A percentile compares a stretch with the other conserved stretches of the same genome.
phyloP scores from a whole-genome alignment of 352 stramenopile species.

The Lagenidium giganteum region DNA sequence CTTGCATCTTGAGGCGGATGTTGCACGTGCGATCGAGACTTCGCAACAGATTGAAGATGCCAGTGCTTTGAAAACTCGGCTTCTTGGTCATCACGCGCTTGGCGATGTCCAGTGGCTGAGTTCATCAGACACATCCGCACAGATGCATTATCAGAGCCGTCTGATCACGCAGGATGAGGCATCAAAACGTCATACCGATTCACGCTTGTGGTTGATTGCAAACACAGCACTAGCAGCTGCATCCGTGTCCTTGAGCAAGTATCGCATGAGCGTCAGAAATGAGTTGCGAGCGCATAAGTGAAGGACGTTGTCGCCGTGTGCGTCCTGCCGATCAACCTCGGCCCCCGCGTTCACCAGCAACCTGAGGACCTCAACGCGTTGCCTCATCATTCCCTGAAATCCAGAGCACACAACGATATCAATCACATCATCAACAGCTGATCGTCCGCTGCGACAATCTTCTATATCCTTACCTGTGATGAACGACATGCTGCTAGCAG shows the following conservation, averaged over 20 bases:
- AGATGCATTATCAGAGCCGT: not conserved
- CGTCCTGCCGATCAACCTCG: conserved; percentile 37
- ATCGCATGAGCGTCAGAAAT: conserved; percentile 42
- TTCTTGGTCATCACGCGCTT: conserved; percentile 29
- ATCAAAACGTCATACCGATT: conserved; percentile 27
- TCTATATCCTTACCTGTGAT: conserved; percentile 17
- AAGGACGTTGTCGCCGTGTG: conserved; percentile 56
- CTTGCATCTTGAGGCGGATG: conserved; percentile 55
- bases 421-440: not conserved
- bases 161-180: not conserved
- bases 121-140: not conserved
- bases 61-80: conserved; percentile 21
- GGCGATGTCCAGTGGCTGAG: conserved; percentile 58
- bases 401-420: not conserved
- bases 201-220: conserved; percentile 45
- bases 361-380: conserved; percentile 42
- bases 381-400: conserved; percentile 22
- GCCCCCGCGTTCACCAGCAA: conserved; percentile 40
- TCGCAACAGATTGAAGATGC: conserved; percentile 30
- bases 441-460: not conserved
- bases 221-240: conserved; percentile 36
- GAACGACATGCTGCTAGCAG: conserved; percentile 57
- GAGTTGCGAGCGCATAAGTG: conserved; percentile 67
- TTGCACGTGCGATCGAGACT: conserved; percentile 47
- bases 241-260: conserved; percentile 52